phyloP scores from a whole-genome alignment of 2,329 filamentous ascomycete species.

The Hansfordia pulvinata region DNA sequence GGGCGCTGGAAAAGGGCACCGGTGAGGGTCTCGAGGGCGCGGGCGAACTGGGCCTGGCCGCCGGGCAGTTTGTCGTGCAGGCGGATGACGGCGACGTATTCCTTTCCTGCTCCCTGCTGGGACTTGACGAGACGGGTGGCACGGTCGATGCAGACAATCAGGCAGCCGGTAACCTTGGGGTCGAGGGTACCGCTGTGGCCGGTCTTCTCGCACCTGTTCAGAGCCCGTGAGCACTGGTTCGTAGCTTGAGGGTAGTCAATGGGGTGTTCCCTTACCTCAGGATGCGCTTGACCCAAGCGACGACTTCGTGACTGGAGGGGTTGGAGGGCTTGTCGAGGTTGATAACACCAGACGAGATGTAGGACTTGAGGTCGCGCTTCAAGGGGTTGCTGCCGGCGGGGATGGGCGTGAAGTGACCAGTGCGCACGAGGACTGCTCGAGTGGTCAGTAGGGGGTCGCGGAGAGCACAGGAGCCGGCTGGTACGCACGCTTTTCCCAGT shows the following conservation, averaged over 20 bases:
- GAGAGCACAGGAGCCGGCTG: conserved; percentile 3
- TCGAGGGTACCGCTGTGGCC: conserved; percentile 97
- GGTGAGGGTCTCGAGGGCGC: conserved; percentile 88
- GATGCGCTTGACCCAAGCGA: conserved; percentile 98
- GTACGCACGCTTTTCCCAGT: conserved; percentile 78
- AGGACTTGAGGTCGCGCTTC: conserved; percentile 91
- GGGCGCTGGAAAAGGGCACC: conserved; percentile 96
- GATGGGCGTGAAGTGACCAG: conserved; percentile 93
- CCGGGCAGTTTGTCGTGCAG: conserved; percentile 92
- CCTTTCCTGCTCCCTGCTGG: conserved; percentile 96
- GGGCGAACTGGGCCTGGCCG: conserved; percentile 82
- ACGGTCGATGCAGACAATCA: conserved; percentile 75
- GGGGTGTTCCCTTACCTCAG: conserved; percentile 47
- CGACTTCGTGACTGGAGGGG: conserved; percentile 95
- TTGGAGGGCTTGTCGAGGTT: conserved; percentile 98
- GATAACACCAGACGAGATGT: conserved; percentile 94
- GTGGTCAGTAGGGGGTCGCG: conserved; percentile 3
- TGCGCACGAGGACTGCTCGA: conserved; percentile 68
- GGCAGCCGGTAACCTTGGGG: conserved; percentile 91
- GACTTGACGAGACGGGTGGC: conserved; percentile 97
- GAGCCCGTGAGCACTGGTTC: conserved; percentile 5
- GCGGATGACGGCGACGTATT: conserved; percentile 92
- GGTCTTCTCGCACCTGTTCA: conserved; percentile 73
- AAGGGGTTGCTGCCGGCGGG: conserved; percentile 82
- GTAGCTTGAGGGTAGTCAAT: neutral